phyloP scores from a whole-genome alignment of 2,329 filamentous ascomycete genomes.

The Cadophora sp. region DNA sequence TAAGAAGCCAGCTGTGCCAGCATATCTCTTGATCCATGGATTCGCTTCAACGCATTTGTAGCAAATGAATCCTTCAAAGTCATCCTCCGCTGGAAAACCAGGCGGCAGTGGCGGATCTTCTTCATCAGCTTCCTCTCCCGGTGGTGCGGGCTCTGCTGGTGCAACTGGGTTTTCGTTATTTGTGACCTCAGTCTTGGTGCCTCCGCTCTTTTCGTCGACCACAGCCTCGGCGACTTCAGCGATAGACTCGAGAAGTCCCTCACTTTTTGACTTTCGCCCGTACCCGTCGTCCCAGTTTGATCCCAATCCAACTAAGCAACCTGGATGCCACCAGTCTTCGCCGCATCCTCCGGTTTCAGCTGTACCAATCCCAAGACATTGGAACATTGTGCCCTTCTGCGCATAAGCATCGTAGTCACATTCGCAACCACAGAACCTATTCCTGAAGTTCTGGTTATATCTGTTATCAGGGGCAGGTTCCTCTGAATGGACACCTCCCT shows the following conservation, averaged over 20 bases:
- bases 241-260: slow-evolving; percentile 54
- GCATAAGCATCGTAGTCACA: slow-evolving; percentile 87
- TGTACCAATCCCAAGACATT: slow-evolving; percentile 86
- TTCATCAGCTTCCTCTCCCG: slow-evolving; percentile 54
- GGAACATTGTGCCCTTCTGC: slow-evolving; percentile 98
- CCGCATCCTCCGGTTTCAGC: slow-evolving; percentile 87
- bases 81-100: slow-evolving; percentile 87
- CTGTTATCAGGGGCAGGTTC: slow-evolving; percentile 75
- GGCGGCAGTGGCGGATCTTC: slow-evolving; percentile 75
- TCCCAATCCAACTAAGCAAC: slow-evolving; percentile 83
- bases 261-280: slow-evolving; percentile 49
- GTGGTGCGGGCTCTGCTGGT: slow-evolving; percentile 39
- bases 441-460: slow-evolving; percentile 96
- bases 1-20: slow-evolving; percentile 80
- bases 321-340: slow-evolving; percentile 97
- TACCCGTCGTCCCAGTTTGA: slow-evolving; percentile 71
- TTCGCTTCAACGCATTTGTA: slow-evolving; percentile 90
- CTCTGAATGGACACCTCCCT: slow-evolving; percentile 80
- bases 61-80: slow-evolving; percentile 90
- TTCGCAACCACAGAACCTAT: slow-evolving; percentile 88
- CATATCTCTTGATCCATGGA: slow-evolving; percentile 92
- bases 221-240: slow-evolving; percentile 53
- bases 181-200: slow-evolving; percentile 38
- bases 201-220: slow-evolving; percentile 34
- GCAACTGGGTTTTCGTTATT: slow-evolving; percentile 17